Percentiles rank a stretch among this genome's conserved stretches.
phyloP scores from a whole-genome alignment of 805 yeast genomes.

The Kregervanrija pseudodelftensis region DNA sequence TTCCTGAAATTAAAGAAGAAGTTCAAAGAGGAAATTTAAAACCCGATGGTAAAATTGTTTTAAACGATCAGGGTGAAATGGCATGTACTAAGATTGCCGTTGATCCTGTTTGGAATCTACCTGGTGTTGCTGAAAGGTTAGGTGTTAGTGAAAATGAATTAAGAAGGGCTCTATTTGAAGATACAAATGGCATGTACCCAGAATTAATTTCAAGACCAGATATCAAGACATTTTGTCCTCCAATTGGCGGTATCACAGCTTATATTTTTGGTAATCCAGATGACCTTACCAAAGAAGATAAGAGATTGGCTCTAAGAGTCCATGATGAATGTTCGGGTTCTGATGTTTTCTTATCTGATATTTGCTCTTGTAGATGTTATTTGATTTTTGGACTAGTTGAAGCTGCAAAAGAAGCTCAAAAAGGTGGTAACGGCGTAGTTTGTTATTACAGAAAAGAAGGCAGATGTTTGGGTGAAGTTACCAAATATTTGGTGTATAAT shows the following conservation, averaged over 20 bases:
- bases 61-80: slow-evolving; percentile 54
- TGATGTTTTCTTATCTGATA: slow-evolving; percentile 62
- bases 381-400: slow-evolving; percentile 59
- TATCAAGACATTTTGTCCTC: slow-evolving; percentile 58
- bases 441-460: slow-evolving; percentile 66
- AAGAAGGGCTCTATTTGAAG: slow-evolving; percentile 56
- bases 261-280: slow-evolving; percentile 60
- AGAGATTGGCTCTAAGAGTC: slow-evolving; percentile 49
- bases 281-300: slow-evolving; percentile 42
- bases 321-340: slow-evolving; percentile 70
- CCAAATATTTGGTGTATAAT: slow-evolving; percentile 61
- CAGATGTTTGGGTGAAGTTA: slow-evolving; percentile 63
- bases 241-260: slow-evolving; percentile 62
- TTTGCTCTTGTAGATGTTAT: slow-evolving; percentile 66
- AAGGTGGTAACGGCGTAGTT: slow-evolving; percentile 58
- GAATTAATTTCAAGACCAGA: slow-evolving; percentile 64
- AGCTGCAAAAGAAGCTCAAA: slow-evolving; percentile 62
- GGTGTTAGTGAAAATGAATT: slow-evolving; percentile 48
- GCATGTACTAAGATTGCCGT: slow-evolving; percentile 59
- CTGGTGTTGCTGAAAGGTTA: slow-evolving; percentile 61
- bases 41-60: slow-evolving; percentile 56
- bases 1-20: slow-evolving; percentile 51
- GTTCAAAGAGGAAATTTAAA: slow-evolving; percentile 43
- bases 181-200: slow-evolving; percentile 67
- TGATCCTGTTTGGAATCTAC: slow-evolving; percentile 67